These are phyloP conservation scores for Neurospora crassa DNA, from an alignment of 2,329 filamentous ascomycete species.

Conservation along the genomic window DNA sequence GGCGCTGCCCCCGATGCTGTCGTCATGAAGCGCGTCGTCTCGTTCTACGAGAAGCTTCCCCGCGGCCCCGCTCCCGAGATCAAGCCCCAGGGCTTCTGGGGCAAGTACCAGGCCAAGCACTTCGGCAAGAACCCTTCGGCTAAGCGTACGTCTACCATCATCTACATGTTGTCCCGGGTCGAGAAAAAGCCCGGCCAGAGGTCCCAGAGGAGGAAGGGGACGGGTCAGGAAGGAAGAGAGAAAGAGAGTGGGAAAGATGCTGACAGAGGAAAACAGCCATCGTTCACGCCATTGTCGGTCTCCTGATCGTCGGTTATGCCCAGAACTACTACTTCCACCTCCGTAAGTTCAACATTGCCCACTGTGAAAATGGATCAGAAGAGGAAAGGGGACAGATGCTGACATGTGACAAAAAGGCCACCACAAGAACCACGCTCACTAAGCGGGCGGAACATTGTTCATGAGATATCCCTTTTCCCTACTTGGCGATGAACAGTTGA, in stretches of 20 bases:
- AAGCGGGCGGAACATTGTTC: conserved; percentile 30
- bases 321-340: conserved; percentile 99
- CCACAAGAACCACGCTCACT: conserved; percentile 99
- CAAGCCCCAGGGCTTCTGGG: conserved; percentile 73
- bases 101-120: conserved; percentile 83
- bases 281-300: conserved; percentile 70
- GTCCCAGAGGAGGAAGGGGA: too few relatives aligned
- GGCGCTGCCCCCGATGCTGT: conserved; percentile 91
- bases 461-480: neutral
- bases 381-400: conserved; percentile 14
- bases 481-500: conserved; percentile 6
- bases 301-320: conserved; percentile 79
- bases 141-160: conserved; percentile 59
- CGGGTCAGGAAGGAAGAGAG: too few relatives aligned
- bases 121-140: conserved; percentile 89
- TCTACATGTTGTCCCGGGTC: too few relatives aligned
- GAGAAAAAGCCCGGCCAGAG: too few relatives aligned
- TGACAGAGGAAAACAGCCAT: conserved; percentile 52
- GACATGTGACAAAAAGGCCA: conserved; percentile 53
- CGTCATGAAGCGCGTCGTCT: conserved; percentile 95
- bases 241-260: conserved; percentile 5
- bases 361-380: too few relatives aligned
- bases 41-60: conserved; percentile 98
- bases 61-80: conserved; percentile 79
- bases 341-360: conserved; percentile 49